These are phyloP conservation scores for Amphicarpaea edgeworthii DNA, from an alignment of 306 rosid genomes.

Conservation along the genomic window DNA sequence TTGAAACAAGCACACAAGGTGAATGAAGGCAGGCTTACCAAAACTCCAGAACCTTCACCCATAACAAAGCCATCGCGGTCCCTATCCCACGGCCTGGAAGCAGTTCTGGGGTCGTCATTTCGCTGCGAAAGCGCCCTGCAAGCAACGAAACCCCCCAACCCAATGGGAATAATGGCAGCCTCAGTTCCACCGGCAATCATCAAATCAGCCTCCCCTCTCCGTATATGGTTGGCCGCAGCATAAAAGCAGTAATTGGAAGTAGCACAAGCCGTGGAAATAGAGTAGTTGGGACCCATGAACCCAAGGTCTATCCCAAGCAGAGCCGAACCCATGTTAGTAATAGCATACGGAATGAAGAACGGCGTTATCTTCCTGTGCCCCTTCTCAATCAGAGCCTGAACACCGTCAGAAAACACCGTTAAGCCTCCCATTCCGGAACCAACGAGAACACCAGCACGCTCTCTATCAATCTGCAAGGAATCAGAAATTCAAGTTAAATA, in stretches of 20 bases:
- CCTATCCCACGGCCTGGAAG: constrained; percentile 99
- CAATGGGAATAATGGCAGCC: constrained; percentile 94
- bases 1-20: too few species aligned
- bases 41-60: constrained; percentile 98
- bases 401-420: constrained; percentile 87
- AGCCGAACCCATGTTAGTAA: constrained; percentile 97
- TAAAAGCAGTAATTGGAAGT: constrained; percentile 96
- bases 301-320: constrained; percentile 93
- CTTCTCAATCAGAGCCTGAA: constrained; percentile 79
- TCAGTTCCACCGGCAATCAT: constrained; percentile 99
- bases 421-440: constrained; percentile 99
- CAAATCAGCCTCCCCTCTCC: constrained; percentile 98
- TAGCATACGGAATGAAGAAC: constrained; percentile 92
- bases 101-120: constrained; percentile 95
- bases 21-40: constrained; percentile 63
- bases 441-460: constrained; percentile 88
- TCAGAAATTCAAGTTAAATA: constrained; percentile 19
- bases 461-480: constrained; percentile 75
- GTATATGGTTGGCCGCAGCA: constrained; percentile 97
- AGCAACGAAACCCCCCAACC: constrained; percentile 95
- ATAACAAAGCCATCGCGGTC: constrained; percentile 97
- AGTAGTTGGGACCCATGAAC: constrained; percentile 96
- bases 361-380: constrained; percentile 93
- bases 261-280: constrained; percentile 98
- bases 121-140: constrained; percentile 97